Conservation (phyloP, 129 eudicot species). For the Smallanthus sonchifolius region DNA sequence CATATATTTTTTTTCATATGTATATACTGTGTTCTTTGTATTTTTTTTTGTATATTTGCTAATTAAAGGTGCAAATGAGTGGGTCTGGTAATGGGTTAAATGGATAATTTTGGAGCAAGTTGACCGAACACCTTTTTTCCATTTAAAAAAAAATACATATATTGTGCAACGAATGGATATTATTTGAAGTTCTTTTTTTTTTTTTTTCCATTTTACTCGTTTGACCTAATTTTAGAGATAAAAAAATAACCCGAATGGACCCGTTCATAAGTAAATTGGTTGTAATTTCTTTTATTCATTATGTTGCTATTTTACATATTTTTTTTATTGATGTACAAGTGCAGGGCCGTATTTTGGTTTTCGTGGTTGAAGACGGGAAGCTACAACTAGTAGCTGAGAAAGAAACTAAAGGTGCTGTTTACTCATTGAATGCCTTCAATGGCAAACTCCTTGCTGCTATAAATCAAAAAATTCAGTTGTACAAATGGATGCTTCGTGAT, state of each 20-base stretch:
- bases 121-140: not conserved
- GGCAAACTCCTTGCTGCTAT: constrained; percentile 95
- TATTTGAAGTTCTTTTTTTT: not conserved
- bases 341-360: constrained; percentile 83
- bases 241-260: not conserved
- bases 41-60: not conserved
- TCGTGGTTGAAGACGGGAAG: constrained; percentile 84
- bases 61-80: not conserved
- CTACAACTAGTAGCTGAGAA: constrained; percentile 91
- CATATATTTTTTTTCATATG: not conserved
- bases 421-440: constrained; percentile 83
- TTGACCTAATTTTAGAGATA: not conserved
- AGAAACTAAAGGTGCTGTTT: constrained; percentile 97
- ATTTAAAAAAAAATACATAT: not conserved
- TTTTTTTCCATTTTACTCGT: not conserved
- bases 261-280: not conserved
- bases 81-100: not conserved
- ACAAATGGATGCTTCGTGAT: constrained; percentile 97
- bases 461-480: constrained; percentile 91
- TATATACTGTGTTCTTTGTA: not conserved
- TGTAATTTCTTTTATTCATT: not conserved
- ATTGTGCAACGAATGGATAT: not conserved
- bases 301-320: not conserved
- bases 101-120: not conserved
- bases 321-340: not conserved